Evolutionary conservation across 805 yeast genomes (phyloP), one percentile per base, ranked within the genome.

Genomic region (Sungouiozyma intestinalis): DNA sequence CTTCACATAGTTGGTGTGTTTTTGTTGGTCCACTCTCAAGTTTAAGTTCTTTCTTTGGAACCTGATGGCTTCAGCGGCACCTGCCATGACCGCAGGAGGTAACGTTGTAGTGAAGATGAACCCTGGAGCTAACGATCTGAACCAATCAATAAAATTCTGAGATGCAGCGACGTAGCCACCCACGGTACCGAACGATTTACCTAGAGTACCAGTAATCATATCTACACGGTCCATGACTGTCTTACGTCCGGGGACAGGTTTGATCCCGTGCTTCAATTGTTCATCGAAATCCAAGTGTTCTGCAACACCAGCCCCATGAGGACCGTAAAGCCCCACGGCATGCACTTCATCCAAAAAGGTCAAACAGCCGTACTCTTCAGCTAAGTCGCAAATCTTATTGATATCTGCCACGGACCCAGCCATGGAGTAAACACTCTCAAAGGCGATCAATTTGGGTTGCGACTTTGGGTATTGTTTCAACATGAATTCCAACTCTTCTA

Each of bases 301-400:
- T 38, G 97, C 96, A 42, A 92, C 97, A 68, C 99, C 99, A 29
- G 96, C 98, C 60, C 99, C 99, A 56, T 85, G 95, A 46, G 99
- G 97, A 55, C 99, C 99, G 61, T 92, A 92, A 81, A 92, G 76
- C 43, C 99, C 99, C 38, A 92, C 97, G 31, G 98, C 97, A 59
- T 92, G 99, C 33, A 92, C 99, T 66, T 92, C 99, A 63, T 92
- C 99, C 62, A 92, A 71, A 65, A 92, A 92, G 24, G 99, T 92
- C 54, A 92, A 66, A 38, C 97, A 97, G 48, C 97, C 97, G 62
- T 92, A 92, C 66, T 92, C 86, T 41, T 92, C 96, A 34, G 99
- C 99, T 57, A 92, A 73, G 53, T 88, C 95, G 63, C 97, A 90
- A 51, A 92, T 87, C 47, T 75, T 78, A 55, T 82, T 85, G 54